These are phyloP conservation scores for Trichoderma sp. DNA, from an alignment of 2,329 filamentous ascomycete genomes.

Conservation along the genomic window DNA sequence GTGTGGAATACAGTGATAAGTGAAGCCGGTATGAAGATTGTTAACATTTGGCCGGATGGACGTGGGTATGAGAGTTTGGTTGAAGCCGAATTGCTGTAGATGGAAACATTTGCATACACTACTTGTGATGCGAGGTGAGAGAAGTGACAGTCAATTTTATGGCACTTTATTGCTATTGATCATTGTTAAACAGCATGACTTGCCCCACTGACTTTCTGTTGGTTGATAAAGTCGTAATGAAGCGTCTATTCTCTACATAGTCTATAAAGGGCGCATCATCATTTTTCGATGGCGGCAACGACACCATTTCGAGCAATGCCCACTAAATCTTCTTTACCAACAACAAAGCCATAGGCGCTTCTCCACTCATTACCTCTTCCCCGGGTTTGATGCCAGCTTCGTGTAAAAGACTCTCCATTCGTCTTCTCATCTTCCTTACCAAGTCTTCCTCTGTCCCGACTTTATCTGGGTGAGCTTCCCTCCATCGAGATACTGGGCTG, in stretches of 20 bases:
- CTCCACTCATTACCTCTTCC: slow-evolving; percentile 38
- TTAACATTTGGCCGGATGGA: not conserved
- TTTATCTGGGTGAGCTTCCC: slow-evolving; percentile 48
- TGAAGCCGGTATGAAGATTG: not conserved
- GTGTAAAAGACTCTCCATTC: slow-evolving; percentile 38
- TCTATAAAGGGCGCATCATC: not conserved
- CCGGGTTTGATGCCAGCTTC: slow-evolving; percentile 44
- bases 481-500: slow-evolving; percentile 50
- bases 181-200: too few relatives aligned
- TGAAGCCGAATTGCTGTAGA: not conserved
- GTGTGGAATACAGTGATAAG: not conserved
- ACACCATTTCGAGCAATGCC: not conserved
- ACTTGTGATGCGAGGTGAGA: too few relatives aligned
- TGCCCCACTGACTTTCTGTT: too few relatives aligned
- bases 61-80: not conserved
- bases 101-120: not conserved
- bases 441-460: slow-evolving; percentile 48
- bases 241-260: too few relatives aligned
- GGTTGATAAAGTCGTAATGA: too few relatives aligned
- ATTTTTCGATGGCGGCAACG: not conserved
- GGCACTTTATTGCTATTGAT: too few relatives aligned
- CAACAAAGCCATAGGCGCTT: not conserved
- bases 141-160: too few relatives aligned
- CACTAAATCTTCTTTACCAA: slow-evolving; percentile 1
- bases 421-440: slow-evolving; percentile 38